Evolutionary conservation across 495 filamentous ascomycete genomes (phyloP), one percentile per base, ranked within the genome.

Genomic region (Neurospora sp.): DNA sequence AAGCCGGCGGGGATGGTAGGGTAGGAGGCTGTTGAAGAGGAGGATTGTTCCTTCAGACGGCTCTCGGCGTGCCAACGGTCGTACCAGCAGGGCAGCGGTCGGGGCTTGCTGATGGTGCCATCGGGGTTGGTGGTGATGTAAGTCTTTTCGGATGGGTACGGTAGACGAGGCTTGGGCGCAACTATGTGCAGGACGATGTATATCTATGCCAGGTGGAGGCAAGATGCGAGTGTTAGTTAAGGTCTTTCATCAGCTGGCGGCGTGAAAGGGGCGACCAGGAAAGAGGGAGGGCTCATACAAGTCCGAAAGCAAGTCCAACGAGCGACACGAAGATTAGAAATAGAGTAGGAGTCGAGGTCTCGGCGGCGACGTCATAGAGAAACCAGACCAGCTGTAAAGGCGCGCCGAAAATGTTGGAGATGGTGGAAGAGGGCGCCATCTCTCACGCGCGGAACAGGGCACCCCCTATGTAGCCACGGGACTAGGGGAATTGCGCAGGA

Each of bases 21-120:
- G 76, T 79, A 80, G 24, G 54, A 66, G 28, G 15, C 15, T 19
- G 54, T 4, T 15, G 54, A 36, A 5, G 28, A 19, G 54, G 54
- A 31, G 15, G 73, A 31, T 62, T 36, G 70, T 71, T 84, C 77
- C 77, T 73, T 79, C 69, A 83, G 80, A 39, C 84, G 84, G 71
- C 87, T 85, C 76, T 88, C 84, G 34, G 86, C 84, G n/a, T 85
- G 80, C 84, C 88, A 89, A 75, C 84, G 83, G 81, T 96, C 92
- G 74, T 92, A 87, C 94, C 94, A 97, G 84, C 91, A 95, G 7
- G 95, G 92, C 48, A 98, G 84, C 36, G 85, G 84, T 72, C 90
- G 86, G 1, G 89, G 84, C 17, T 82, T 72, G 72, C 87, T 90
- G 66, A 86, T 84, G 4, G 81, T 82, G 74, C 94, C 92, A 76